Evolutionary conservation across 345 rosid species (phyloP).

Genomic region (Durio zibethinus): DNA sequence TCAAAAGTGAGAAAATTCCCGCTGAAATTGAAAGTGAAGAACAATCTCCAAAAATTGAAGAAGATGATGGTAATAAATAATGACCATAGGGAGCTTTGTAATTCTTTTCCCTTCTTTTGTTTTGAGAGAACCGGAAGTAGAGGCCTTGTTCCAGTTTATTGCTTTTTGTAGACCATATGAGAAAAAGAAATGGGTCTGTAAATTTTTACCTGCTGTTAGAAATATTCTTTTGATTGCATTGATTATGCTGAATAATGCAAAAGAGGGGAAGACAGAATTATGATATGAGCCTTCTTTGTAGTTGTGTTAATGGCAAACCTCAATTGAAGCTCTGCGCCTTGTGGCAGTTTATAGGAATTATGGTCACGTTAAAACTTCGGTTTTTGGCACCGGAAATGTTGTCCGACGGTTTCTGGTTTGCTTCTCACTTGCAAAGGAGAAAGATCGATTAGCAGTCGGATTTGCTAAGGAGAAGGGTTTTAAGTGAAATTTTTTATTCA

Average conservation of each 20-base stretch:
- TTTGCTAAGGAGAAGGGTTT: too few relatives aligned
- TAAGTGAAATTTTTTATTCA: too few relatives aligned
- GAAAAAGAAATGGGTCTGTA: neutral
- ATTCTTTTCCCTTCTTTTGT: neutral
- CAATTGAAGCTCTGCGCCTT: too few relatives aligned
- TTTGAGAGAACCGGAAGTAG: neutral
- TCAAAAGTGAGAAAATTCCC: neutral
- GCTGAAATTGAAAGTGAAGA: neutral
- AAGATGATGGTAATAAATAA: conserved; percentile 3
- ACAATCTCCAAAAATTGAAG: neutral
- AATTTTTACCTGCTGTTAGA: neutral
- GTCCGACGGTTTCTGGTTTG: too few relatives aligned
- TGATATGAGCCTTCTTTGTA: neutral
- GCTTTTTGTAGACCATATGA: conserved; percentile 3
- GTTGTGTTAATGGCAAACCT: neutral
- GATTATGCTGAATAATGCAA: conserved; percentile 7
- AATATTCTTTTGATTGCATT: conserved; percentile 1
- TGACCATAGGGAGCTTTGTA: conserved; percentile 11
- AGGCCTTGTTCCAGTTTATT: neutral
- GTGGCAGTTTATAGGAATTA: too few relatives aligned
- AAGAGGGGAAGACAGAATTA: neutral
- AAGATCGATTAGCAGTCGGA: too few relatives aligned
- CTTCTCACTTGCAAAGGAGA: too few relatives aligned
- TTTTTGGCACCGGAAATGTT: too few relatives aligned
- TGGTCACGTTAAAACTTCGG: too few relatives aligned